Evolutionary conservation across 208 protist genomes (phyloP), one percentile per base, ranked within the genome.

Genomic region (Wallacemonas sp.): DNA sequence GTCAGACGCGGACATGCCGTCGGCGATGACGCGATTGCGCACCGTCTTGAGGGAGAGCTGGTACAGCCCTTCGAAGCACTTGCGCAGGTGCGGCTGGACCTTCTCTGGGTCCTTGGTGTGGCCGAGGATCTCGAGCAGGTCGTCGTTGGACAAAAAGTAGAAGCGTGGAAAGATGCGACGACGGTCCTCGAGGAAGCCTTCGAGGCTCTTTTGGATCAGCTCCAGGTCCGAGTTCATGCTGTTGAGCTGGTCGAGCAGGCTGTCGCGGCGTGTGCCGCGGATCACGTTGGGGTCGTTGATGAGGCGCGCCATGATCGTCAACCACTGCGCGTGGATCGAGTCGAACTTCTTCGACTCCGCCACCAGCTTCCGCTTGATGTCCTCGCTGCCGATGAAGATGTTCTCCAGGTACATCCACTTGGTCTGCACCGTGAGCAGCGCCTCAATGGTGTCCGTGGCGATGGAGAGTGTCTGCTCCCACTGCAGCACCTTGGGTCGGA

Each of bases 391-490:
- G 23, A 98, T 87, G 66, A 99, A 99, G 44, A 99, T 99, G 80
- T 97, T 98, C 70, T 98, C 93, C 9, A 99, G 82, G 80, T 99
- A 99, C 86, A 98, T 98, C 97, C 97, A 99, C 76, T 97, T 93
- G 16, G 88, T 94, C 76, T 98, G 96, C 30, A 98, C 96, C 3
- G 79, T 80, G 16, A 98, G 77, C 46, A 98, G 74, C 5, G 84
- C 71, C 61, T 98, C 96, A 43, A 99, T 91, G 8, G 88, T 97
- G 78, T 99, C 97, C 0, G 93, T 83, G 34, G 98, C 92, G 56
- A 95, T 87, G 30, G 94, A 98, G 5, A 99, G 85, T 12, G 74
- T 88, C 76, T 97, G 83, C 76, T 99, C 96, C 97, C 97, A 99
- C 65, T 94, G 76, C 21, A 96, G 70, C 61, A 99, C 93, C 65